Evolutionary conservation across 2,329 filamentous ascomycete species (phyloP).

Genomic region (Pseudohalonectria lignicola): DNA sequence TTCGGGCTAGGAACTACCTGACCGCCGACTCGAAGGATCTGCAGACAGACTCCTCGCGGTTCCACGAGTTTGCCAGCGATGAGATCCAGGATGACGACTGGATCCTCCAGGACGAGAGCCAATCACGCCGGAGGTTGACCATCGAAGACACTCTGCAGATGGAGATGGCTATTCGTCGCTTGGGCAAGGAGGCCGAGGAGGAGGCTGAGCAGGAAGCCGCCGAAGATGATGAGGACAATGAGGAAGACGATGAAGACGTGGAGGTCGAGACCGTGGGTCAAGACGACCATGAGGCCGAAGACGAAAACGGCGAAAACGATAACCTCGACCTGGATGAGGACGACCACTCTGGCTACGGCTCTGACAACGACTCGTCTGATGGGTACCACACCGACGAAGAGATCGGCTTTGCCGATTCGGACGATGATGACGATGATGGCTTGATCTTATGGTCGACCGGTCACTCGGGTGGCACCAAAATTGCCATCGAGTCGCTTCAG

Average conservation of each 20-base stretch:
- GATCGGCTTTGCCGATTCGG: slow-evolving; percentile 57
- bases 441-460: slow-evolving; percentile 35
- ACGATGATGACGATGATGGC: slow-evolving; percentile 58
- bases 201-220: slow-evolving; percentile 69
- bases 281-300: slow-evolving; percentile 38
- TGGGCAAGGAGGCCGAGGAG: slow-evolving; percentile 84
- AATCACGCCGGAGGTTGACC: slow-evolving; percentile 55
- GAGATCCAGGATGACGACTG: slow-evolving; percentile 79
- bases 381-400: slow-evolving; percentile 70
- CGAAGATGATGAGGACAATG: slow-evolving; percentile 35
- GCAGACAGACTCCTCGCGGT: slow-evolving; percentile 48
- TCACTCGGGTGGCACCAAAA: slow-evolving; percentile 10
- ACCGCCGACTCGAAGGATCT: slow-evolving; percentile 39
- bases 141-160: slow-evolving; percentile 83
- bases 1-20: slow-evolving; percentile 33
- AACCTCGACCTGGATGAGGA: slow-evolving; percentile 34
- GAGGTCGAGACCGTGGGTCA: too few relatives aligned
- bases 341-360: slow-evolving; percentile 50
- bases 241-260: slow-evolving; percentile 35
- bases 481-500: background rate
- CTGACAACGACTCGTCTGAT: slow-evolving; percentile 40
- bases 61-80: slow-evolving; percentile 88
- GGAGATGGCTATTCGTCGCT: slow-evolving; percentile 75
- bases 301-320: slow-evolving; percentile 40
- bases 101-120: slow-evolving; percentile 60